A percentile compares a stretch with the other conserved stretches of the same genome.
phyloP scores from a whole-genome alignment of 345 rosid genomes.

The Euphorbia pulcherrima region DNA sequence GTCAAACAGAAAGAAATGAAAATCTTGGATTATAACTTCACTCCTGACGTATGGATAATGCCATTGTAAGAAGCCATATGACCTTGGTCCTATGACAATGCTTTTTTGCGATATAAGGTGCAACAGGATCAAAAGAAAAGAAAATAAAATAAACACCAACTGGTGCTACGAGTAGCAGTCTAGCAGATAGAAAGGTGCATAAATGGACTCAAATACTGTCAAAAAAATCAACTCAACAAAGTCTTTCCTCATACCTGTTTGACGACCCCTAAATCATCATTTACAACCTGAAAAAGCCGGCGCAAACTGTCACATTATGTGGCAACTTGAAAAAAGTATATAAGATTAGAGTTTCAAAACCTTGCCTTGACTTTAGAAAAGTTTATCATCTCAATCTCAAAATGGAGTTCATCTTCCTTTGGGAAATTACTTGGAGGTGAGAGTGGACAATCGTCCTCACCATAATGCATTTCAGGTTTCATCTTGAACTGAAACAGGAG shows the following conservation, averaged over 20 bases:
- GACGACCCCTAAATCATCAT: constrained; percentile 78
- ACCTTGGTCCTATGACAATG: neutral
- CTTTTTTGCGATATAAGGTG: neutral
- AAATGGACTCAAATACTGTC: neutral
- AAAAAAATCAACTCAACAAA: constrained; percentile 4
- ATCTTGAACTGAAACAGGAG: constrained; percentile 70
- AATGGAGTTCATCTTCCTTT: constrained; percentile 91
- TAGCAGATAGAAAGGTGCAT: constrained; percentile 1
- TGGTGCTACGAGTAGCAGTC: constrained; percentile 1
- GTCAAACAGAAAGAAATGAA: neutral
- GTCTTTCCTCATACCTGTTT: constrained; percentile 59
- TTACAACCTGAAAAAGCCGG: constrained; percentile 57
- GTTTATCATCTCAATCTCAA: constrained; percentile 84
- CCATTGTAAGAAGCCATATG: neutral
- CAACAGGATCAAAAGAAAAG: neutral
- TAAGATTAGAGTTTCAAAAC: neutral
- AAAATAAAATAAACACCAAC: neutral
- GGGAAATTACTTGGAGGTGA: constrained; percentile 64
- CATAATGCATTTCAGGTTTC: constrained; percentile 92
- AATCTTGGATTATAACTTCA: neutral
- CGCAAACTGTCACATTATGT: no score
- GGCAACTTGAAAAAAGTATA: no score
- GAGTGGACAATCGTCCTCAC: constrained; percentile 82
- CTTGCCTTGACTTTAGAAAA: constrained; percentile 84
- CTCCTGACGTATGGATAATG: neutral